Evolutionary conservation across 495 filamentous ascomycete genomes (phyloP).

Genomic region (Lasiosphaeris hirsuta): DNA sequence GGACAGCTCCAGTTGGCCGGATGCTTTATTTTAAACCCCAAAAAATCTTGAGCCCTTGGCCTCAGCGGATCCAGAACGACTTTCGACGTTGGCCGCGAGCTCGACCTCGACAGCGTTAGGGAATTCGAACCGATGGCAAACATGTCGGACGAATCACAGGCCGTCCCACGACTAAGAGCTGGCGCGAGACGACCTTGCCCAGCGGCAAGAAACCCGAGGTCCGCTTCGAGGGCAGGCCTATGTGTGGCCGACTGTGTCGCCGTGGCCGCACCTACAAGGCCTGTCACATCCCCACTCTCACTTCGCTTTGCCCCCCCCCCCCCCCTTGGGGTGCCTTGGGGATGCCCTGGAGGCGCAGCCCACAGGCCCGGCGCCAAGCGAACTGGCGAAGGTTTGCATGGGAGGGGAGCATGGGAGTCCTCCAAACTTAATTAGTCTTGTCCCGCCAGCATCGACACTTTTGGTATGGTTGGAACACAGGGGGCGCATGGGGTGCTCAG

Average conservation of each 20-base stretch:
- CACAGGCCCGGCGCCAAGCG: background rate
- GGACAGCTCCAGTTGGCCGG: no score
- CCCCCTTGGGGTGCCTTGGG: background rate
- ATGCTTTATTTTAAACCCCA: no score
- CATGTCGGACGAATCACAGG: conserved; percentile 11
- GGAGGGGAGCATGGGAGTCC: conserved; percentile 1
- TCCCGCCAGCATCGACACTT: conserved; percentile 1
- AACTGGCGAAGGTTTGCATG: background rate
- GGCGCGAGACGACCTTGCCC: conserved; percentile 1
- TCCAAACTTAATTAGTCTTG: background rate
- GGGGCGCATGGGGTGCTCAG: background rate
- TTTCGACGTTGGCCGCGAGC: background rate
- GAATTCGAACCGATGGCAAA: background rate
- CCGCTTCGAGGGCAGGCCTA: background rate
- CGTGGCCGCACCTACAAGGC: background rate
- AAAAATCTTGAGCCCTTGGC: conserved; percentile 18
- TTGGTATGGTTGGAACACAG: background rate
- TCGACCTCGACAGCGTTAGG: background rate
- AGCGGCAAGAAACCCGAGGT: background rate
- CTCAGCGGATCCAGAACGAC: conserved; percentile 6
- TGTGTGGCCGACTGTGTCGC: background rate
- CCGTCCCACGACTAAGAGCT: background rate
- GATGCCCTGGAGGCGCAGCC: background rate
- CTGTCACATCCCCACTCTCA: background rate
- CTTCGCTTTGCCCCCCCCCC: background rate